Conservation (phyloP, 495 filamentous ascomycete genomes). For the Articulospora tetracladia region DNA sequence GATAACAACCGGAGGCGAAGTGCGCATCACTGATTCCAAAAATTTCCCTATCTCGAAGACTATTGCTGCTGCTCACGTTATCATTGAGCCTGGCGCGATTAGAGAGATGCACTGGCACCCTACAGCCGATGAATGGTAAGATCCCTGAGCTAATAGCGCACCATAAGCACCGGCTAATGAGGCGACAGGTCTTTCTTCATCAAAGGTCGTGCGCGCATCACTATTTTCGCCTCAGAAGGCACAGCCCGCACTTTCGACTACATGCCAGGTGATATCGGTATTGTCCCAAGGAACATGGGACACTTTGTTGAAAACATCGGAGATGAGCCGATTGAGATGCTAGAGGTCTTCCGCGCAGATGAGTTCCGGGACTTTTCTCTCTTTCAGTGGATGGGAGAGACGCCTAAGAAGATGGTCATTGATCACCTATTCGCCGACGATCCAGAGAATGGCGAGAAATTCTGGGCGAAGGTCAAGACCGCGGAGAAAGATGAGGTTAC, state of each 20-base stretch:
- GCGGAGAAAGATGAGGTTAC: constrained; percentile 12
- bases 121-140: constrained; percentile 63
- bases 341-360: constrained; percentile 66
- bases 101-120: constrained; percentile 82
- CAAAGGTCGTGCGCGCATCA: constrained; percentile 62
- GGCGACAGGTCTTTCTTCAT: constrained; percentile 56
- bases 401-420: constrained; percentile 55
- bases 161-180: too few species aligned
- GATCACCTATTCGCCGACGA: constrained; percentile 32
- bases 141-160: too few species aligned
- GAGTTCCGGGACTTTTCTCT: constrained; percentile 39
- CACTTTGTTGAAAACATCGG: constrained; percentile 79
- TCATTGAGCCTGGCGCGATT: constrained; percentile 65
- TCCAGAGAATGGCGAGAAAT: constrained; percentile 8
- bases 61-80: constrained; percentile 61
- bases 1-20: constrained; percentile 12
- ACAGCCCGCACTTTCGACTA: constrained; percentile 71
- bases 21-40: constrained; percentile 38
- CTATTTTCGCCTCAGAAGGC: constrained; percentile 56
- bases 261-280: constrained; percentile 65
- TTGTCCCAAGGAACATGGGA: constrained; percentile 59
- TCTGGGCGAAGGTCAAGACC: constrained; percentile 14
- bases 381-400: constrained; percentile 58
- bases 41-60: constrained; percentile 56
- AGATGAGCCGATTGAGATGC: constrained; percentile 60